These are phyloP conservation scores for Stagonosporopsis tanaceti DNA, from an alignment of 2,329 filamentous ascomycete species.

Conservation along the genomic window DNA sequence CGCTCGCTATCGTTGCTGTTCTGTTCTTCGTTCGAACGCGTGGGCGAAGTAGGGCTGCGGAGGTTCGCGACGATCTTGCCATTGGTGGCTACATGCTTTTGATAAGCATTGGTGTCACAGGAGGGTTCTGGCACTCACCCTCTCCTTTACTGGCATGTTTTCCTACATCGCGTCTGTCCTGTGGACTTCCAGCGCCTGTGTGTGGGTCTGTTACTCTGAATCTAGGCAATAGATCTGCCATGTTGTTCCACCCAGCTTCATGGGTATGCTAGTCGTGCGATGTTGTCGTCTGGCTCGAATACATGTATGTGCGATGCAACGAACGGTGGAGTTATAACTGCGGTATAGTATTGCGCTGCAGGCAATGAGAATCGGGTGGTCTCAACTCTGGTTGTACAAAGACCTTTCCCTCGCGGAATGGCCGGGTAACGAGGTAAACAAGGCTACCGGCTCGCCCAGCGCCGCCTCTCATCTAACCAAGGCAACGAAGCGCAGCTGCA, in stretches of 20 bases:
- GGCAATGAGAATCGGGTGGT: neutral
- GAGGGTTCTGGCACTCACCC: slow-evolving; percentile 20
- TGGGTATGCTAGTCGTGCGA: slow-evolving; percentile 14
- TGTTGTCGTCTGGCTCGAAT: neutral
- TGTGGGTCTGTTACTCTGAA: slow-evolving; percentile 57
- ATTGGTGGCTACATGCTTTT: slow-evolving; percentile 32
- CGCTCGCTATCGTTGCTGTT: slow-evolving; percentile 29
- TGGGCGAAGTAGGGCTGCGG: slow-evolving; percentile 33
- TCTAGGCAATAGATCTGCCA: slow-evolving; percentile 52
- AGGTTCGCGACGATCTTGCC: slow-evolving; percentile 40
- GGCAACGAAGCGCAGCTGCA: neutral
- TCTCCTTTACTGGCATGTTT: slow-evolving; percentile 35
- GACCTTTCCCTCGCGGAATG: slow-evolving; percentile 15
- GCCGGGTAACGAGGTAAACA: slow-evolving; percentile 19
- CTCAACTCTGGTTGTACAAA: slow-evolving; percentile 9
- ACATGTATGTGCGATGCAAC: neutral
- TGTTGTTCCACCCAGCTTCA: slow-evolving; percentile 33
- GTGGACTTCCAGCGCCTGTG: slow-evolving; percentile 37
- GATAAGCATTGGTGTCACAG: slow-evolving; percentile 32
- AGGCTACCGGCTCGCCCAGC: slow-evolving; percentile 10
- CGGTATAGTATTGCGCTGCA: slow-evolving; percentile 2
- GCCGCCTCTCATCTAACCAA: neutral
- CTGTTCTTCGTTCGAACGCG: slow-evolving; percentile 27
- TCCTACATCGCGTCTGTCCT: slow-evolving; percentile 38
- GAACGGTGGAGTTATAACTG: neutral